Percentiles rank a stretch among this genome's conserved stretches.
Conservation (phyloP, 352 stramenopile species). For the Peronospora belbahrii region DNA sequence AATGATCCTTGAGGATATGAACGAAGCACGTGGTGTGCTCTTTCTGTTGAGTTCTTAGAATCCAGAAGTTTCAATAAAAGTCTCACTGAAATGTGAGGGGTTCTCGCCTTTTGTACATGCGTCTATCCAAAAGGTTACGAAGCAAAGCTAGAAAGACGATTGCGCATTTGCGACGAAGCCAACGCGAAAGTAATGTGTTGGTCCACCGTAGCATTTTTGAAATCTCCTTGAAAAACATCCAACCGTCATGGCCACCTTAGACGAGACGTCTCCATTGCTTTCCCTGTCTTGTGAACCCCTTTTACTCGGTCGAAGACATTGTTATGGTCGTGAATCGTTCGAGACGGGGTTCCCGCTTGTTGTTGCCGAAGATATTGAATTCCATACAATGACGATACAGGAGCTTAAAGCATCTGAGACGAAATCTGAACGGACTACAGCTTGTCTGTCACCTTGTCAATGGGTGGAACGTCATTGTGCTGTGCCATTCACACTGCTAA, state of each 20-base stretch:
- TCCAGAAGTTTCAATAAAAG: too few species aligned
- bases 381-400: conserved; percentile 7
- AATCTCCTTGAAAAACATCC: not conserved
- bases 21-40: too few species aligned
- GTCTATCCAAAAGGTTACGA: too few species aligned
- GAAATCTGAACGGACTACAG: not conserved
- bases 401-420: not conserved
- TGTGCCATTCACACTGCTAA: conserved; percentile 42
- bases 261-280: conserved; percentile 25
- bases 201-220: not conserved
- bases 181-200: too few species aligned
- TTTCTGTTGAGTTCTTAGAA: too few species aligned
- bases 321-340: conserved; percentile 23
- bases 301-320: conserved; percentile 7
- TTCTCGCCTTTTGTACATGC: too few species aligned
- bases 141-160: too few species aligned
- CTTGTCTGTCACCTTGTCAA: conserved; percentile 12
- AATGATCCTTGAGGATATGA: too few species aligned
- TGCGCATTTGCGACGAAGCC: too few species aligned
- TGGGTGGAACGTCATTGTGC: conserved; percentile 22
- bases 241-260: not conserved
- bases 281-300: conserved; percentile 6
- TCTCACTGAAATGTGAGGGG: too few species aligned
- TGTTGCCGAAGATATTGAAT: conserved; percentile 14
- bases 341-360: conserved; percentile 30